Evolutionary conservation across 2,329 filamentous ascomycete species (phyloP), one percentile per base, ranked within the genome.

Genomic region (Daldinia eschscholtzii): DNA sequence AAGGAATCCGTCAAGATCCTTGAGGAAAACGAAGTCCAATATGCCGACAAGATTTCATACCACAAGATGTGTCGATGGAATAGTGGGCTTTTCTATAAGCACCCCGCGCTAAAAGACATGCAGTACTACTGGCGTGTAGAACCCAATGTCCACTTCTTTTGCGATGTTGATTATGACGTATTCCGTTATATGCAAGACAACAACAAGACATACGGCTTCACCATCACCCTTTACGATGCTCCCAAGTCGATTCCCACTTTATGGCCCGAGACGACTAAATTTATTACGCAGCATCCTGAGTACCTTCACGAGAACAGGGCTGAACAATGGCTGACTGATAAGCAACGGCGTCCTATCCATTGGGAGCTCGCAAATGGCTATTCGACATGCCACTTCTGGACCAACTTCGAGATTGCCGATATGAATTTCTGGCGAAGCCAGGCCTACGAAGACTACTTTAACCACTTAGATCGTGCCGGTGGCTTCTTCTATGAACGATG

Each of bases 61-160:
- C 95, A 98, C 81, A 92, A 98, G 79, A 99, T 99, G 96, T 99
- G 96, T 79, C 91, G 96, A 64, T 99, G 96, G 96, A 99, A 99
- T 83, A 97, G 93, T 77, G 96, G 96, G 77, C 87, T 98, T 81
- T 99, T 99, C 86, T 98, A 97, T 85, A 94, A 96, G 78, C 96
- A 99, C 81, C 93, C 94, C 0, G 94, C 94, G 0, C 88, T 99
- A 64, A 85, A 89, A 72, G 82, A 96, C 75, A 89, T 88, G 71
- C 92, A 93, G 74, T 99, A 93, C 85, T 99, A 99, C 86, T 99
- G 96, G 96, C 93, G 96, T 65, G 96, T 99, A 55, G 96, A 99
- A 80, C 96, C 96, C 59, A 97, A 98, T 73, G 96, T 99, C 48
- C 94, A 98, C 82, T 99, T 98, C 86, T 99, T 98, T 87, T 99